These are phyloP conservation scores for Trichoderma koningiopsis DNA, from an alignment of 2,329 filamentous ascomycete genomes.

Conservation along the genomic window DNA sequence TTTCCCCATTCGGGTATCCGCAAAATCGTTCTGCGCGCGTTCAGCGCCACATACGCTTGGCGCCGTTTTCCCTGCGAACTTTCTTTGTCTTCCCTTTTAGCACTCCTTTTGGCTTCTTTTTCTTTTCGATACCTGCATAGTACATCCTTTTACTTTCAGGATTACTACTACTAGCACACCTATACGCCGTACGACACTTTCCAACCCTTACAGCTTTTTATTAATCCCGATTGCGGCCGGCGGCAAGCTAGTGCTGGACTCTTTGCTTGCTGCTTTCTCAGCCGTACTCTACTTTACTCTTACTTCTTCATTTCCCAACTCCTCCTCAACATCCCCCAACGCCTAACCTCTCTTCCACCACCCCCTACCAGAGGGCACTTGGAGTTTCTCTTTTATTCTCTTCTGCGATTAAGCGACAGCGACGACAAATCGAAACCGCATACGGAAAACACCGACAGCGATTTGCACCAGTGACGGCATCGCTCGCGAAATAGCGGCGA, in stretches of 20 bases:
- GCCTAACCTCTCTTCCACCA: neutral
- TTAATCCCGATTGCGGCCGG: slow-evolving; percentile 21
- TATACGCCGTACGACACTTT: slow-evolving; percentile 4
- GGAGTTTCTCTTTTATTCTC: neutral
- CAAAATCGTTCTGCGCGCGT: slow-evolving; percentile 14
- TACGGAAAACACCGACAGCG: neutral
- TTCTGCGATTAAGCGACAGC: slow-evolving; percentile 3
- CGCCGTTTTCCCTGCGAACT: slow-evolving; percentile 10
- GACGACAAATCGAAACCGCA: slow-evolving; percentile 12
- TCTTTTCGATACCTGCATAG: slow-evolving; percentile 19
- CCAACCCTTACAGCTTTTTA: slow-evolving; percentile 10
- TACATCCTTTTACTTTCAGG: neutral
- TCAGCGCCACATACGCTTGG: slow-evolving; percentile 22
- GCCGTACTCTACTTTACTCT: neutral
- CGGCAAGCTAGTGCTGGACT: slow-evolving; percentile 25
- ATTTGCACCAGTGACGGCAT: slow-evolving; percentile 11
- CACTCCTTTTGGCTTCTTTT: slow-evolving; percentile 21
- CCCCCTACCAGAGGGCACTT: neutral
- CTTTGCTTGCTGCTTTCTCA: slow-evolving; percentile 15
- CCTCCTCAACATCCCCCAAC: neutral
- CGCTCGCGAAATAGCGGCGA: slow-evolving; percentile 1
- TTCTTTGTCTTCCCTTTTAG: neutral
- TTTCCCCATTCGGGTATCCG: slow-evolving; percentile 15
- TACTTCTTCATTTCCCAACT: neutral
- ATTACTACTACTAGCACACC: slow-evolving; percentile 2